Conservation (phyloP, 768 basidiomycete genomes). For the Nevesoporus exiguus region DNA sequence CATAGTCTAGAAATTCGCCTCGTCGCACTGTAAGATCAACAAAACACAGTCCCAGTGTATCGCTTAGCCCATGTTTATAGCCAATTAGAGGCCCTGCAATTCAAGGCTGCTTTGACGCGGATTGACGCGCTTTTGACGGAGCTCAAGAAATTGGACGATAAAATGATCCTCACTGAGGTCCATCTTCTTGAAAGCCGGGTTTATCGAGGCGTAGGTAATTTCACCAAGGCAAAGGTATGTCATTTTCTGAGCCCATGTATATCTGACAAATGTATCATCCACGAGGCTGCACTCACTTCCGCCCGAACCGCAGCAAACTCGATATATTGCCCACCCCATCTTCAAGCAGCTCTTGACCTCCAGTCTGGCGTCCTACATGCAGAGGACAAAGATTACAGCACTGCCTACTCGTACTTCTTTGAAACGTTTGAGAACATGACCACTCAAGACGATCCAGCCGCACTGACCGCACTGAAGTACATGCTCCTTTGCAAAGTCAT, state of each 20-base stretch:
- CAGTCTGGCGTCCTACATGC: conserved; percentile 85
- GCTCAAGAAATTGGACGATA: conserved; percentile 91
- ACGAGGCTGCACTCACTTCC: conserved; percentile 80
- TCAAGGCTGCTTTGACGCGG: conserved; percentile 71
- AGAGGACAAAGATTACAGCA: conserved; percentile 97
- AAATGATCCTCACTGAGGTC: conserved; percentile 96
- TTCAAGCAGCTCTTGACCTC: conserved; percentile 60
- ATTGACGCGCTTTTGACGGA: conserved; percentile 90
- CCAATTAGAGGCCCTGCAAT: conserved; percentile 72
- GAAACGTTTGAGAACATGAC: conserved; percentile 92
- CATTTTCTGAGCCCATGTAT: not conserved
- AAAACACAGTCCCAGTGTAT: not conserved
- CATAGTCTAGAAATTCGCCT: conserved; percentile 91
- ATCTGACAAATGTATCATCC: not conserved
- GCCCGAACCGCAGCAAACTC: conserved; percentile 92
- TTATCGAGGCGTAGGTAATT: conserved; percentile 84
- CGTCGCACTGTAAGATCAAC: conserved; percentile 56
- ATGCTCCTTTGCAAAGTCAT: conserved; percentile 99
- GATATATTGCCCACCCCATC: conserved; percentile 84
- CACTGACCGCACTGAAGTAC: conserved; percentile 89
- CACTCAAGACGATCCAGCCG: conserved; percentile 68
- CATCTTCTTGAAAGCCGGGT: conserved; percentile 91
- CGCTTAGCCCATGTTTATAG: conserved; percentile 33
- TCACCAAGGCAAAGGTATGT: conserved; percentile 83
- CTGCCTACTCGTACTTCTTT: conserved; percentile 95